Conservation (phyloP, 2,329 filamentous ascomycete genomes). For the Phialophora verrucosa region DNA sequence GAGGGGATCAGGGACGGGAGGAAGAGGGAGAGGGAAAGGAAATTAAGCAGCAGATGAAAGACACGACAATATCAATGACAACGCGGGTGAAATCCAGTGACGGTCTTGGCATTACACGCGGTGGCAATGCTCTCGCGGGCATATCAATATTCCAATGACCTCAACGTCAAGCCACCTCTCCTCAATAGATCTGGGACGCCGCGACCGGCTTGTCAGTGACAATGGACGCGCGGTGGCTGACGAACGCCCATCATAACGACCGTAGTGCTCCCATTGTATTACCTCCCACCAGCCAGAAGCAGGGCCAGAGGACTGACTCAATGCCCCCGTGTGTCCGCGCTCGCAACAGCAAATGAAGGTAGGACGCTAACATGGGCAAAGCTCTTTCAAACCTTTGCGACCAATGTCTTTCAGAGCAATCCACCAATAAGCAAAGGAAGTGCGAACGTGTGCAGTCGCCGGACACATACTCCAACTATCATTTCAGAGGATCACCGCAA, state of each 20-base stretch:
- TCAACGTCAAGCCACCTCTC: background rate
- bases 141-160: background rate
- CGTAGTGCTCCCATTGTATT: background rate
- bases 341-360: background rate
- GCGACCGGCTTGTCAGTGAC: background rate
- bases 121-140: background rate
- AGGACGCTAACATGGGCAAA: background rate
- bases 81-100: background rate
- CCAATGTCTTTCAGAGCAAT: background rate
- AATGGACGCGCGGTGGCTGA: background rate
- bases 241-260: background rate
- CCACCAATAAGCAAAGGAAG: background rate
- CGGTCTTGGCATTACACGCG: background rate
- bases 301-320: background rate
- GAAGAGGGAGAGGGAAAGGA: background rate
- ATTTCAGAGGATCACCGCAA: background rate
- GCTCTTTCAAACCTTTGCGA: background rate
- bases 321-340: background rate
- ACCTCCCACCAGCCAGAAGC: background rate
- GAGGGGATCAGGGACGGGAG: background rate
- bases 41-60: background rate
- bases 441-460: background rate
- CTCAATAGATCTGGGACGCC: background rate
- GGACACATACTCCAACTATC: background rate
- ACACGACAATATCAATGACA: background rate